These are phyloP conservation scores for Petunia secreta DNA, from an alignment of 257 asterid genomes.

Conservation along the genomic window DNA sequence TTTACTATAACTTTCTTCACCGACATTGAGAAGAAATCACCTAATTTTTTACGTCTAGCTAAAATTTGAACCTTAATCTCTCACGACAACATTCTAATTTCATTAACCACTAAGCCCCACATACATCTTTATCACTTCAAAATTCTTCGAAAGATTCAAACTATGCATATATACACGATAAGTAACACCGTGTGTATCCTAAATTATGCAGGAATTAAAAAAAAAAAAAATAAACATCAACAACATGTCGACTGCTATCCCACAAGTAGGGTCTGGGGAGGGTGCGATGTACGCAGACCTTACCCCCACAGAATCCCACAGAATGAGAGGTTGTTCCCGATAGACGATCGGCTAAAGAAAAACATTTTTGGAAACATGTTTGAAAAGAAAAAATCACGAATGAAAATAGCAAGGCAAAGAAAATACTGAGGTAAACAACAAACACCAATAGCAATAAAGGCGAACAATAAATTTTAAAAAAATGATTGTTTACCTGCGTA, in stretches of 20 bases:
- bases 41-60: neutral
- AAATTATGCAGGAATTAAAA: neutral
- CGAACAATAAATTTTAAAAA: neutral
- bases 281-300: too few species aligned
- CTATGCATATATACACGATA: neutral
- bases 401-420: neutral
- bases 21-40: neutral
- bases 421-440: too few species aligned
- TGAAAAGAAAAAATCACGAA: neutral
- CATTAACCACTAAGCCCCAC: too few species aligned
- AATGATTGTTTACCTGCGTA: slow-evolving; percentile 62
- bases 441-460: too few species aligned
- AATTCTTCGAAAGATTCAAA: neutral
- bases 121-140: neutral
- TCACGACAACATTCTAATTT: neutral
- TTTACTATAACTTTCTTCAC: too few species aligned
- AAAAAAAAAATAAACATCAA: too few species aligned
- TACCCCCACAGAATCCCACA: too few species aligned
- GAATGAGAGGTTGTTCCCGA: too few species aligned
- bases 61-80: neutral
- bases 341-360: too few species aligned
- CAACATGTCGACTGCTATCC: too few species aligned
- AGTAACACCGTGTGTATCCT: neutral
- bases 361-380: too few species aligned
- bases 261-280: too few species aligned